A percentile compares a stretch with the other conserved stretches of the same genome.
Evolutionary conservation across 768 basidiomycete species (phyloP).

Genomic region (Imleria badia): DNA sequence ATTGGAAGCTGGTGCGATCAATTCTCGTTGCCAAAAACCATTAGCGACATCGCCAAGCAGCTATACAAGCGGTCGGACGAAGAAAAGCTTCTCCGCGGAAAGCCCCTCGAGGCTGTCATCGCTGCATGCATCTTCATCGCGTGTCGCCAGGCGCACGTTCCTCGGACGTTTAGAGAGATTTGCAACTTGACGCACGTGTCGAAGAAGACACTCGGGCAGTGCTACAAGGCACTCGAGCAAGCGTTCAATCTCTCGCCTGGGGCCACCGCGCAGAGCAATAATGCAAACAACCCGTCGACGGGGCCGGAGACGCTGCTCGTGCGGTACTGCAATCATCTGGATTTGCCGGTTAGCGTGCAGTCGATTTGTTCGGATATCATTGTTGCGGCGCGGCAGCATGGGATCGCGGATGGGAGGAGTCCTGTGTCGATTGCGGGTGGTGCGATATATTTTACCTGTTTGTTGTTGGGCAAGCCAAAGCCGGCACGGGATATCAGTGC

Average conservation of each 20-base stretch:
- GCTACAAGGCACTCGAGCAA: constrained; percentile 84
- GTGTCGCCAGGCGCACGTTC: constrained; percentile 93
- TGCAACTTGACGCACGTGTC: constrained; percentile 91
- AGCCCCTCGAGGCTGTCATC: constrained; percentile 89
- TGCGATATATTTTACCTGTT: constrained; percentile 91
- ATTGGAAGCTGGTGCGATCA: constrained; percentile 95
- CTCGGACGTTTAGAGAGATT: constrained; percentile 93
- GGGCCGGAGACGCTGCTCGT: constrained; percentile 86
- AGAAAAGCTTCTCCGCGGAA: constrained; percentile 88
- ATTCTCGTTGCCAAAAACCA: constrained; percentile 90
- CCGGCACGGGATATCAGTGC: constrained; percentile 81
- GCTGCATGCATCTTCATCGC: constrained; percentile 99
- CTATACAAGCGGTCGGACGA: constrained; percentile 97
- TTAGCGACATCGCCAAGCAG: constrained; percentile 95
- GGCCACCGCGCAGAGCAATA: constrained; percentile 55
- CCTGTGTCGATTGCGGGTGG: constrained; percentile 99
- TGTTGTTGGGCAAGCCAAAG: constrained; percentile 73
- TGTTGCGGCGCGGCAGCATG: constrained; percentile 72
- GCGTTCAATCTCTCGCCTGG: constrained; percentile 88
- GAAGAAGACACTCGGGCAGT: constrained; percentile 94
- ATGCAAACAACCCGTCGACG: constrained; percentile 42
- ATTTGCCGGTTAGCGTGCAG: constrained; percentile 79
- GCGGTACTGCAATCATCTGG: constrained; percentile 93
- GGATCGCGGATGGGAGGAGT: constrained; percentile 90
- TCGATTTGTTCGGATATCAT: constrained; percentile 84